A percentile compares a stretch with the other conserved stretches of the same genome.
phyloP scores from a whole-genome alignment of 352 stramenopile species.

The Phytophthora lateralis region DNA sequence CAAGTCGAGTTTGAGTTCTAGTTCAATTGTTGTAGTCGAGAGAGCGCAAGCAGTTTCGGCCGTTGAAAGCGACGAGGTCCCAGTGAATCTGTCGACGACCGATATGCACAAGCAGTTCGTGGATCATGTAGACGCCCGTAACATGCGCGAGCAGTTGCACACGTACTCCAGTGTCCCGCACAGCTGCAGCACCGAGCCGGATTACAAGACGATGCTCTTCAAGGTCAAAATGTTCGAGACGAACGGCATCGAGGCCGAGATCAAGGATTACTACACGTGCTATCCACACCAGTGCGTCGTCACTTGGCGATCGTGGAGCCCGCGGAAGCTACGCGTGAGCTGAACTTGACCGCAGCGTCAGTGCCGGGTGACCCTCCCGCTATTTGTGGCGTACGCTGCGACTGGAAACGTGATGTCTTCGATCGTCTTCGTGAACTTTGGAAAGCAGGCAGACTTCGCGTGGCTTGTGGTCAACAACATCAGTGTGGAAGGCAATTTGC shows the following conservation, averaged over 20 bases:
- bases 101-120: neutral
- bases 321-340: conserved; percentile 21
- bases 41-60: neutral
- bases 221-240: conserved; percentile 32
- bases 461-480: conserved; percentile 42
- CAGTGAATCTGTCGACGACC: neutral
- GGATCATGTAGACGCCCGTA: too few species aligned
- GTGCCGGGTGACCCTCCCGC: conserved; percentile 69
- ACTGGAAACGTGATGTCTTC: conserved; percentile 41
- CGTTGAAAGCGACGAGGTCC: neutral
- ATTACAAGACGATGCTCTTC: conserved; percentile 38
- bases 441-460: conserved; percentile 56
- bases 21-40: too few species aligned
- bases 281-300: conserved; percentile 59
- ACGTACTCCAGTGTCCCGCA: conserved; percentile 42
- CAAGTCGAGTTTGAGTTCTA: too few species aligned
- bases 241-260: too few species aligned
- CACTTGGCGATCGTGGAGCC: conserved; percentile 51
- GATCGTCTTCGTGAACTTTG: conserved; percentile 59
- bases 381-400: conserved; percentile 47
- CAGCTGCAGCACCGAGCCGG: conserved; percentile 28
- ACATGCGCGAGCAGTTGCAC: too few species aligned
- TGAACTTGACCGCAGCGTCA: conserved; percentile 58
- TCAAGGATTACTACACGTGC: conserved; percentile 69
- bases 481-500: too few species aligned